Evolutionary conservation across 306 rosid genomes (phyloP).

Genomic region (Mimosa bimucronata): DNA sequence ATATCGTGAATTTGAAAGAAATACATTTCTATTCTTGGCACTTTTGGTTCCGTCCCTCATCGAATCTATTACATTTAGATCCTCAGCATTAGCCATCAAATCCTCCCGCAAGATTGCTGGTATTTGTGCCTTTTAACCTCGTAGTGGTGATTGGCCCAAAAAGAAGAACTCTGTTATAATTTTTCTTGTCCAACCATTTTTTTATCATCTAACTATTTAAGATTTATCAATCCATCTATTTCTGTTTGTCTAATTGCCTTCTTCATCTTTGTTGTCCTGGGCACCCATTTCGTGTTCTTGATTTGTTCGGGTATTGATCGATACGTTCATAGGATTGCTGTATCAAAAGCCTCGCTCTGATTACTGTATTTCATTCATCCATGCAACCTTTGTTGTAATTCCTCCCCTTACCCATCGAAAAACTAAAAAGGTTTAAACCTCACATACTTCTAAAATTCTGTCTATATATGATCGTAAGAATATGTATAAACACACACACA

Average conservation of each 20-base stretch:
- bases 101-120: slow-evolving; percentile 9
- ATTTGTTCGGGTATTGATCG: not conserved
- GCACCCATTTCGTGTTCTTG: not conserved
- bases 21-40: not conserved
- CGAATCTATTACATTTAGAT: not conserved
- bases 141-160: not conserved
- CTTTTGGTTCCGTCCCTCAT: not conserved
- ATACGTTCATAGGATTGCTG: not conserved
- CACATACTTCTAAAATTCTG: not conserved
- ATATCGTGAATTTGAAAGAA: not conserved
- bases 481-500: not conserved
- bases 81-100: not conserved
- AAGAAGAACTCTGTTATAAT: not conserved
- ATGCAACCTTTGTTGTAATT: not conserved
- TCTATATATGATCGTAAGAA: not conserved
- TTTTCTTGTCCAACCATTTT: not conserved
- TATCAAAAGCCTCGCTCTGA: slow-evolving; percentile 36
- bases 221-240: not conserved
- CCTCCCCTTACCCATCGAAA: not conserved
- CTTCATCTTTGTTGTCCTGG: slow-evolving; percentile 26
- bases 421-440: not conserved
- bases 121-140: not conserved
- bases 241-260: not conserved
- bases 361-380: not conserved
- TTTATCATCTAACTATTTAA: not conserved